Evolutionary conservation across 768 basidiomycete genomes (phyloP), one percentile per base, ranked within the genome.

Genomic region (Mycena maculata): DNA sequence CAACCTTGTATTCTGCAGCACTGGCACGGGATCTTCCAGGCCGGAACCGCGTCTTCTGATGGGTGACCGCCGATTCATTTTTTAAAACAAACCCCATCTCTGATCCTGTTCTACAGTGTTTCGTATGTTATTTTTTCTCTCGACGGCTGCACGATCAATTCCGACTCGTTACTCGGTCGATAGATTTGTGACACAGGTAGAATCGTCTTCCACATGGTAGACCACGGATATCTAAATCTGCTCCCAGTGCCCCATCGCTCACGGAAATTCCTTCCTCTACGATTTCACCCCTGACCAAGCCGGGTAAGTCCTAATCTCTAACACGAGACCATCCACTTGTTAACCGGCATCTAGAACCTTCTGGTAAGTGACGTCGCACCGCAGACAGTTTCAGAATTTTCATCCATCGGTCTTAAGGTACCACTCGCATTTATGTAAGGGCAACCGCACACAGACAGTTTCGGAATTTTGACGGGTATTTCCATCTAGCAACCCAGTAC

Each of bases 21-120:
- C 31, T 59, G 57, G 57, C 57, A 59, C 57, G 57, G 57, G n/a
- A 48, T 59, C 12, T 59, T 59, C 45, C 57, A 59, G 57, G 41
- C n/a, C 20, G 57, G 45, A 59, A 59, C 57, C 33, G 57, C 57
- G 30, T 59, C 57, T 16, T 59, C 30, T 42, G 57, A 59, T 59
- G 57, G 57, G 57, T 59, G 47, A 18, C 36, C 6, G 44, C 31
- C 28, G 20, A 20, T 30, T 59, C 22, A 47, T 44, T 36, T 7
- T 36, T 11, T 58, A 22, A 38, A 28, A 18, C 39, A 25, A 13
- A 55, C 30, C 31, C 15, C 16, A 28, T 59, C 31, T n/a, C 31
- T n/a, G 22, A 59, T 59, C 28, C 22, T 28, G 42, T 33, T 48
- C n/a, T n/a, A 59, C 44, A 22, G 57, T 44, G 25, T 59, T 59